Percentiles rank a stretch among this genome's conserved stretches.
Conservation (phyloP, 768 basidiomycete genomes). For the Gymnopilus dilepis region DNA sequence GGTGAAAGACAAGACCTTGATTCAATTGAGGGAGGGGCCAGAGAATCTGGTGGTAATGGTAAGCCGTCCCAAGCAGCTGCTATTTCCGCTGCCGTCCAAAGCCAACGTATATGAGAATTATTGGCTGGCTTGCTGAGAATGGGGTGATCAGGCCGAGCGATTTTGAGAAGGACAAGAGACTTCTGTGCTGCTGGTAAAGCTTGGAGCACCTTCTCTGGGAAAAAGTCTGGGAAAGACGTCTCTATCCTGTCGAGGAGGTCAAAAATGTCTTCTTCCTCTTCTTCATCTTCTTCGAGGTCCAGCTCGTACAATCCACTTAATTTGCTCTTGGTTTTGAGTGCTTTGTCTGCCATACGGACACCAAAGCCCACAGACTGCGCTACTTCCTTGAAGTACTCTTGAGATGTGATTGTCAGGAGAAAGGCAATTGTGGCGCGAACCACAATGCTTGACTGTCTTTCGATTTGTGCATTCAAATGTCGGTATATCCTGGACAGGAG, state of each 20-base stretch:
- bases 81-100: slow-evolving; percentile 66
- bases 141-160: slow-evolving; percentile 68
- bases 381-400: slow-evolving; percentile 63
- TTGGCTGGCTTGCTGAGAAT: slow-evolving; percentile 44
- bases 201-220: slow-evolving; percentile 54
- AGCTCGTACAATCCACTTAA: slow-evolving; percentile 36
- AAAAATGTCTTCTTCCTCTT: slow-evolving; percentile 45
- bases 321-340: slow-evolving; percentile 30
- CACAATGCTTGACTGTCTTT: slow-evolving; percentile 51
- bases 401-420: slow-evolving; percentile 67
- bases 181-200: slow-evolving; percentile 69
- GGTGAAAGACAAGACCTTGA: background rate
- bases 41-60: slow-evolving; percentile 5
- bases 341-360: slow-evolving; percentile 33
- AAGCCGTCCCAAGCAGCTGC: slow-evolving; percentile 48
- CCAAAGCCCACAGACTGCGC: slow-evolving; percentile 65
- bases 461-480: slow-evolving; percentile 57
- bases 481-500: slow-evolving; percentile 69
- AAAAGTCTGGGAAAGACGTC: slow-evolving; percentile 65
- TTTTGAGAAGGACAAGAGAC: slow-evolving; percentile 67
- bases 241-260: slow-evolving; percentile 42
- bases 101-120: slow-evolving; percentile 51
- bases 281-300: slow-evolving; percentile 44
- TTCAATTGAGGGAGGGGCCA: background rate
- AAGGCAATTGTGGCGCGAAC: slow-evolving; percentile 66